phyloP scores from a whole-genome alignment of 2,329 filamentous ascomycete genomes.

The Aspergillus latus region DNA sequence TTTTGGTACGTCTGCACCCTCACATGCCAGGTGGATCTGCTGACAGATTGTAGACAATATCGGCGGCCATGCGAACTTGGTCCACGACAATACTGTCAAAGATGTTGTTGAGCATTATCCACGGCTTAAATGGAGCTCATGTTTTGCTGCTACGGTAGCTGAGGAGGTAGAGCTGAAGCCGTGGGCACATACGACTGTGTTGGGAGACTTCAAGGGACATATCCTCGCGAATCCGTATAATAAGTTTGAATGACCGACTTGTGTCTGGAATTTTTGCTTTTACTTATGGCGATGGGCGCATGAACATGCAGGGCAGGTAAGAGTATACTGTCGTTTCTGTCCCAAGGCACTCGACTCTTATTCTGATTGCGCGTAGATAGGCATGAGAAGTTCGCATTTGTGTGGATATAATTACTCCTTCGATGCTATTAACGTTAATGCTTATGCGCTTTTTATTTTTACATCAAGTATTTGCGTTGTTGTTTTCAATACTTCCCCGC shows the following conservation, averaged over 20 bases:
- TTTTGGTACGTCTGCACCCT: conserved; percentile 38
- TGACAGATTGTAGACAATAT: conserved; percentile 57
- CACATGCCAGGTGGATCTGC: neutral
- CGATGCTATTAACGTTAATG: too few relatives aligned
- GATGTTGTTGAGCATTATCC: conserved; percentile 60
- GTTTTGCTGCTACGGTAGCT: conserved; percentile 62
- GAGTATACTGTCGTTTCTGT: too few relatives aligned
- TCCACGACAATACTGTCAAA: conserved; percentile 58
- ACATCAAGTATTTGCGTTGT: too few relatives aligned
- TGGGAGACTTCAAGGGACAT: conserved; percentile 55
- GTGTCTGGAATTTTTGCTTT: too few relatives aligned
- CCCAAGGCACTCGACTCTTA: too few relatives aligned
- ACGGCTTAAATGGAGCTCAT: conserved; percentile 63
- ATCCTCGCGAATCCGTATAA: conserved; percentile 52
- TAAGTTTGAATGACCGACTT: neutral
- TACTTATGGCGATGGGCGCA: too few relatives aligned
- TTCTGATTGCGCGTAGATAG: too few relatives aligned
- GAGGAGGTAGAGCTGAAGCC: conserved; percentile 65
- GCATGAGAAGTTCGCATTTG: too few relatives aligned
- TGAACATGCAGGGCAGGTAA: too few relatives aligned
- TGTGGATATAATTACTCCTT: too few relatives aligned
- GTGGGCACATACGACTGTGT: conserved; percentile 67
- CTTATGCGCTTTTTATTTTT: too few relatives aligned
- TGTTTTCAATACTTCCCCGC: too few relatives aligned
- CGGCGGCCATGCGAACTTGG: conserved; percentile 55